A percentile compares a stretch with the other conserved stretches of the same genome.
Conservation (phyloP, 2,329 filamentous ascomycete genomes). For the Pseudogymnoascus destructans region DNA sequence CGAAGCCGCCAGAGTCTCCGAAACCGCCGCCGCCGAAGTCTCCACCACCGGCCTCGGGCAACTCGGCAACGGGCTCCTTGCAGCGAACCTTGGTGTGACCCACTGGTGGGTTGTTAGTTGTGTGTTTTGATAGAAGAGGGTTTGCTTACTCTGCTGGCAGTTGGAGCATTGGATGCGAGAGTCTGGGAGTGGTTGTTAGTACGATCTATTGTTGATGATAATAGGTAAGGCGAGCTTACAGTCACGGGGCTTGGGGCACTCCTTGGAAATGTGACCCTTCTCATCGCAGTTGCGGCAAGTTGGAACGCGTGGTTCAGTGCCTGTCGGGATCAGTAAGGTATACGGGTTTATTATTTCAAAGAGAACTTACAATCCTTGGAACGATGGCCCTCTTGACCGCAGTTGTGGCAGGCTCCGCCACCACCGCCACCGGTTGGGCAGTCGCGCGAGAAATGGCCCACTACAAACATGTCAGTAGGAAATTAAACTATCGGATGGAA, state of each 20-base stretch:
- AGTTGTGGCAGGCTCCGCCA: constrained; percentile 37
- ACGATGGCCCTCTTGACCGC: constrained; percentile 47
- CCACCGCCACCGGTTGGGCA: constrained; percentile 48
- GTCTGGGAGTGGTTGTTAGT: constrained; percentile 26
- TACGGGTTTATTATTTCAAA: neutral
- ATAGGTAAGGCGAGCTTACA: constrained; percentile 28
- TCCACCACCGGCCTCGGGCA: constrained; percentile 16
- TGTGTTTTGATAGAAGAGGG: constrained; percentile 6
- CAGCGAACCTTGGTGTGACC: constrained; percentile 32
- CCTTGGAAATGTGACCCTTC: constrained; percentile 45
- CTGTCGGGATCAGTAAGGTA: neutral
- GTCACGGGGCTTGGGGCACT: constrained; percentile 45
- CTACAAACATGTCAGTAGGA: constrained; percentile 29
- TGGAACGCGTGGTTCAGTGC: constrained; percentile 32
- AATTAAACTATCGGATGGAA: neutral
- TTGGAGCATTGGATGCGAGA: constrained; percentile 46
- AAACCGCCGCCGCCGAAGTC: constrained; percentile 17
- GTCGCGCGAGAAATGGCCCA: constrained; percentile 49
- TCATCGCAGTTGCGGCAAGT: constrained; percentile 52
- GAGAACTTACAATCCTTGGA: constrained; percentile 33
- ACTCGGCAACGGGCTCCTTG: constrained; percentile 24
- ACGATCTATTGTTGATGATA: neutral
- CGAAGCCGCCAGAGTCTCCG: constrained; percentile 10
- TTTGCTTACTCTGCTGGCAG: constrained; percentile 33
- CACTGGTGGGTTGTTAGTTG: constrained; percentile 18